A percentile compares a stretch with the other conserved stretches of the same genome.
Evolutionary conservation across 768 basidiomycete genomes (phyloP).

Genomic region (Xerocomellus chrysenteron): DNA sequence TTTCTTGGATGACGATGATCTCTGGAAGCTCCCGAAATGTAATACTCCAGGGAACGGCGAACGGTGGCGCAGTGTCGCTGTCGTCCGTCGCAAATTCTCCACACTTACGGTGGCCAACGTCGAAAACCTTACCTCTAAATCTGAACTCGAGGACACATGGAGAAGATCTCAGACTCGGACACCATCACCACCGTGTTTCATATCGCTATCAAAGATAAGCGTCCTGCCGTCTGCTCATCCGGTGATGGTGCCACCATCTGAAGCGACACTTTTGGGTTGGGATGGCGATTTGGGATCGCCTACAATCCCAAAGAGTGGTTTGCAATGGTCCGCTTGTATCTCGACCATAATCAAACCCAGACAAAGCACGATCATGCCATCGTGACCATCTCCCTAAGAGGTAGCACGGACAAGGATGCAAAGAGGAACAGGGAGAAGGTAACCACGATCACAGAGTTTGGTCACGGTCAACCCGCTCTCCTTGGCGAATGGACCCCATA

Average conservation of each 20-base stretch:
- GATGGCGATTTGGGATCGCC: constrained; percentile 29
- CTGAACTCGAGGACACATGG: constrained; percentile 6
- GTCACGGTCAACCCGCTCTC: constrained; percentile 24
- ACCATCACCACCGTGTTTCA: constrained; percentile 24
- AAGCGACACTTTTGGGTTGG: constrained; percentile 27
- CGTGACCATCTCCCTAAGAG: constrained; percentile 13
- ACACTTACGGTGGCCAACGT: neutral
- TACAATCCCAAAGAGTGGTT: constrained; percentile 22
- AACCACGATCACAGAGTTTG: constrained; percentile 24
- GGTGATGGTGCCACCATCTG: constrained; percentile 11
- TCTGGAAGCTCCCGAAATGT: neutral
- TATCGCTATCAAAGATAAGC: constrained; percentile 21
- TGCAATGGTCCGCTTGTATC: constrained; percentile 22
- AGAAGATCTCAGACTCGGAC: constrained; percentile 22
- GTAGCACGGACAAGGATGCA: neutral
- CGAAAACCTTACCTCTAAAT: neutral
- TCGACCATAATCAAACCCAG: constrained; percentile 25
- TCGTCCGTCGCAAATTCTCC: neutral
- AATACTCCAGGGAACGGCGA: neutral
- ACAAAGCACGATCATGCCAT: constrained; percentile 20
- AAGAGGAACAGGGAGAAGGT: constrained; percentile 12
- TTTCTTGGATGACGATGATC: constrained; percentile 9
- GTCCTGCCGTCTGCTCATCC: constrained; percentile 15
- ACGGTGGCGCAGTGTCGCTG: neutral
- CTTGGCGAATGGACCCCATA: constrained; percentile 23